Percentiles rank a stretch among this genome's conserved stretches.
These are phyloP conservation scores for Chlorociboria aeruginascens DNA, from an alignment of 495 filamentous ascomycete species.

Conservation along the genomic window DNA sequence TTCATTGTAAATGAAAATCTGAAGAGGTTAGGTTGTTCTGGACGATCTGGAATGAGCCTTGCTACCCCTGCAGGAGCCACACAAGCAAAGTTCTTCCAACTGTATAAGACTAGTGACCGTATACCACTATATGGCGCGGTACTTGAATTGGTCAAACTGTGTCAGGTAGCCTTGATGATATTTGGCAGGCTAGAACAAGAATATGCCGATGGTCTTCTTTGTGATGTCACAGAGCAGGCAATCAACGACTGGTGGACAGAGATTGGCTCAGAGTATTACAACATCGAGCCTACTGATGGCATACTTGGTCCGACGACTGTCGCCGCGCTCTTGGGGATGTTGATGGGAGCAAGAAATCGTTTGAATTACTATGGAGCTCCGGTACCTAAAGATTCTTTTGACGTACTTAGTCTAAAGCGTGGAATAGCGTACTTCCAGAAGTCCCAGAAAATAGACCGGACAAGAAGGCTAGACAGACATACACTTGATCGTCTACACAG, in stretches of 20 bases:
- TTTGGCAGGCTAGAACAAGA: slow-evolving; percentile 82
- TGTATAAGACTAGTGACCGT: slow-evolving; percentile 77
- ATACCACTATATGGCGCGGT: slow-evolving; percentile 67
- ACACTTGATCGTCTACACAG: slow-evolving; percentile 73
- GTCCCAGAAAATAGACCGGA: slow-evolving; percentile 64
- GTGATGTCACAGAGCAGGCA: slow-evolving; percentile 82
- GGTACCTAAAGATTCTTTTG: slow-evolving; percentile 86
- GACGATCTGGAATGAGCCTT: slow-evolving; percentile 73
- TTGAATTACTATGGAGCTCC: slow-evolving; percentile 69
- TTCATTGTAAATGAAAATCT: slow-evolving; percentile 94
- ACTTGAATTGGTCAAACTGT: slow-evolving; percentile 81
- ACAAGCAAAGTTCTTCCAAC: slow-evolving; percentile 80
- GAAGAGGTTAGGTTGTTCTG: slow-evolving; percentile 85
- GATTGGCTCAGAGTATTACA: slow-evolving; percentile 81
- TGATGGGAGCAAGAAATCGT: slow-evolving; percentile 82
- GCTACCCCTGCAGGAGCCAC: slow-evolving; percentile 65
- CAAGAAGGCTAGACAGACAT: slow-evolving; percentile 66
- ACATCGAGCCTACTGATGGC: slow-evolving; percentile 82
- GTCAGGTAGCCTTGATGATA: slow-evolving; percentile 76
- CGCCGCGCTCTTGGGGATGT: slow-evolving; percentile 71
- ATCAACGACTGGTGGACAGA: slow-evolving; percentile 96
- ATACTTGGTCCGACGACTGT: slow-evolving; percentile 88
- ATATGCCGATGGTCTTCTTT: slow-evolving; percentile 86
- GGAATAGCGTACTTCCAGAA: slow-evolving; percentile 87
- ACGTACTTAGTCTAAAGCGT: slow-evolving; percentile 65